A percentile compares a stretch with the other conserved stretches of the same genome.
phyloP scores from a whole-genome alignment of 768 basidiomycete species.

The Lyophyllum decastes region DNA sequence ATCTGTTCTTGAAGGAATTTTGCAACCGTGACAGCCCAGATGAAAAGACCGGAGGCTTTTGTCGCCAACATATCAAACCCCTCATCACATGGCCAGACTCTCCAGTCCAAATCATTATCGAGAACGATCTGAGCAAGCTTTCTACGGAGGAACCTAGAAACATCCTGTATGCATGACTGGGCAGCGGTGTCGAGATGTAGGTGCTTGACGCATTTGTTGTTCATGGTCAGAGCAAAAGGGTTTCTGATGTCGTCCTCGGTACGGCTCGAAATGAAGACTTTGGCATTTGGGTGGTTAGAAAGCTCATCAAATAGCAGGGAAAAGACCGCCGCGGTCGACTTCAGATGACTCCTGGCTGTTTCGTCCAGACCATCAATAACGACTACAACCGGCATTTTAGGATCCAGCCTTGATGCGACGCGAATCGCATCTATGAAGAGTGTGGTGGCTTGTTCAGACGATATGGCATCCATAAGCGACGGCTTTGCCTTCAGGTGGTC shows the following conservation, averaged over 20 bases:
- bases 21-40: no score
- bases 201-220: slow-evolving; percentile 8
- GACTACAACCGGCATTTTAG: slow-evolving; percentile 11
- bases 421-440: slow-evolving; percentile 15
- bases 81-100: slow-evolving; percentile 14
- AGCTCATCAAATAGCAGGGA: slow-evolving; percentile 9
- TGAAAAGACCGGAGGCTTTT: slow-evolving; percentile 18
- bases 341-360: slow-evolving; percentile 13
- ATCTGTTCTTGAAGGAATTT: slow-evolving; percentile 11
- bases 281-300: slow-evolving; percentile 5
- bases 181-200: slow-evolving; percentile 10
- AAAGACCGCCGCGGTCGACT: slow-evolving; percentile 10
- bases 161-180: slow-evolving; percentile 8
- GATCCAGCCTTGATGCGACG: slow-evolving; percentile 5
- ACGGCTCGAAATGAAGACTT: slow-evolving; percentile 15
- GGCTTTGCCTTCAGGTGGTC: slow-evolving; percentile 12
- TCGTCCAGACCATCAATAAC: no score
- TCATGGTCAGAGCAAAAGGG: slow-evolving; percentile 1
- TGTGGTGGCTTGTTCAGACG: slow-evolving; percentile 10
- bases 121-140: slow-evolving; percentile 4
- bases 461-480: slow-evolving; percentile 11
- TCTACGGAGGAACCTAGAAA: slow-evolving; percentile 6
- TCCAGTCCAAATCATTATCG: slow-evolving; percentile 6
- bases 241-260: slow-evolving; percentile 13
- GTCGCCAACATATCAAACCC: slow-evolving; percentile 4